Conservation (phyloP, 148 eudicot species). For the Beta vulgaris region DNA sequence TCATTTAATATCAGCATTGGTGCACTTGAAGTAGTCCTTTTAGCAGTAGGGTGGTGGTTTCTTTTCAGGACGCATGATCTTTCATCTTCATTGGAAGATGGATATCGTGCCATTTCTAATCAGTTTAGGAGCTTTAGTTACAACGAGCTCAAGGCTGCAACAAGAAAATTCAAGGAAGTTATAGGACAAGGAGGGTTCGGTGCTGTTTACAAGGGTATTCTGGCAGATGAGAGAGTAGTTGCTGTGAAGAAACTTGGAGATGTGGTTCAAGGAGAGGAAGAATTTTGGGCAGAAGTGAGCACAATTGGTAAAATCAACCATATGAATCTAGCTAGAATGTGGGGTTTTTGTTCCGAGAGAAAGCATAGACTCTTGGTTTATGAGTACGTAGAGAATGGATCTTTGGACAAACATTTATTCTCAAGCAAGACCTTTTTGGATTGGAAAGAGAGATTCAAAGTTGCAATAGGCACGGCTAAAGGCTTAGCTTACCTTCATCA, state of each 20-base stretch:
- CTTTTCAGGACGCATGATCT: conserved; percentile 38
- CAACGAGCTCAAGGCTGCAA: conserved; percentile 47
- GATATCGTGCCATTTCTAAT: conserved; percentile 50
- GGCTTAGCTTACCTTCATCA: conserved; percentile 79
- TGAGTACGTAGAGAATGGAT: conserved; percentile 52
- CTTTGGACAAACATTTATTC: conserved; percentile 51
- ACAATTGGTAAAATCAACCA: conserved; percentile 61
- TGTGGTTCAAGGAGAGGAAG: conserved; percentile 50
- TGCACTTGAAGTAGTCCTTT: conserved; percentile 36
- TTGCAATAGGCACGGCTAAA: conserved; percentile 58
- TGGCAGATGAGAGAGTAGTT: conserved; percentile 42
- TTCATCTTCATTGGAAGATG: conserved; percentile 48
- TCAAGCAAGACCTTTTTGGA: conserved; percentile 26
- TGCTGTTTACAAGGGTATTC: conserved; percentile 52
- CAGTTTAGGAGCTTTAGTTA: conserved; percentile 57
- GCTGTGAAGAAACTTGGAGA: conserved; percentile 62
- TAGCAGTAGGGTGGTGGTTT: conserved; percentile 43
- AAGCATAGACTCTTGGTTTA: conserved; percentile 53
- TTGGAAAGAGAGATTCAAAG: conserved; percentile 54
- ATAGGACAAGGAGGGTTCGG: conserved; percentile 60
- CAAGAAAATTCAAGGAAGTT: conserved; percentile 44
- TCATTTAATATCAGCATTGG: conserved; percentile 46
- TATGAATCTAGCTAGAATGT: conserved; percentile 64
- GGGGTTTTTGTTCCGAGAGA: conserved; percentile 63
- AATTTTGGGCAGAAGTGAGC: conserved; percentile 71